phyloP scores from a whole-genome alignment of 441 rosid genomes.

The Pelargonium fulgidum region DNA sequence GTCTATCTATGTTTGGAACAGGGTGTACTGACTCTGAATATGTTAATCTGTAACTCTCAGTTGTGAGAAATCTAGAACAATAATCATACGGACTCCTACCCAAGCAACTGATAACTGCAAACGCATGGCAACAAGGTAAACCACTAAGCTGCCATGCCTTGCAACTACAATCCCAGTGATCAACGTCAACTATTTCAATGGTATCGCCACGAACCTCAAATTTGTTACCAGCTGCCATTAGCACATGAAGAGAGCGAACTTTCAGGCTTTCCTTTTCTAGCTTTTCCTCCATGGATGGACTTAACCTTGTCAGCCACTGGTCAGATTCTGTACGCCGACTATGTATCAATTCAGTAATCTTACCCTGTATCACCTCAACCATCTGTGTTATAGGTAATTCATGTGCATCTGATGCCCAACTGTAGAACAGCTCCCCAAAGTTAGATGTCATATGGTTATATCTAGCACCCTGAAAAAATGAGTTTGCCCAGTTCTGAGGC shows the following conservation, averaged over 20 bases:
- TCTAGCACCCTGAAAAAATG: slow-evolving; percentile 71
- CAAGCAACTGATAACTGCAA: slow-evolving; percentile 52
- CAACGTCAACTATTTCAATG: slow-evolving; percentile 59
- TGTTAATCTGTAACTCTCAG: slow-evolving; percentile 58
- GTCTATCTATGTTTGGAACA: slow-evolving; percentile 43
- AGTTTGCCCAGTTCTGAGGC: slow-evolving; percentile 83
- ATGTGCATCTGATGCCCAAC: slow-evolving; percentile 72
- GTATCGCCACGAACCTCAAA: slow-evolving; percentile 84
- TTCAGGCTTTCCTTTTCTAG: slow-evolving; percentile 55
- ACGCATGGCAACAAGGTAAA: slow-evolving; percentile 70
- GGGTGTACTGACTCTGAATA: slow-evolving; percentile 64
- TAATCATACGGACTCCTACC: slow-evolving; percentile 59
- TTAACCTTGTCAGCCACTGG: slow-evolving; percentile 54
- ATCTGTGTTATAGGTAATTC: slow-evolving; percentile 83
- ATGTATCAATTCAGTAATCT: slow-evolving; percentile 60
- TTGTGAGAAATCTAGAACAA: slow-evolving; percentile 65
- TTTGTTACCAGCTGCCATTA: slow-evolving; percentile 42
- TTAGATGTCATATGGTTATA: slow-evolving; percentile 78
- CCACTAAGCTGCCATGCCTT: slow-evolving; percentile 80
- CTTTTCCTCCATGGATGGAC: slow-evolving; percentile 72
- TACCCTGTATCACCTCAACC: slow-evolving; percentile 71
- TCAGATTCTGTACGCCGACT: slow-evolving; percentile 39
- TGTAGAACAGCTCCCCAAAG: slow-evolving; percentile 70
- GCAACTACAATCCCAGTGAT: slow-evolving; percentile 76
- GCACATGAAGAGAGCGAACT: slow-evolving; percentile 47